Conservation (phyloP, 2,329 filamentous ascomycete genomes). For the Colletotrichum tabaci region DNA sequence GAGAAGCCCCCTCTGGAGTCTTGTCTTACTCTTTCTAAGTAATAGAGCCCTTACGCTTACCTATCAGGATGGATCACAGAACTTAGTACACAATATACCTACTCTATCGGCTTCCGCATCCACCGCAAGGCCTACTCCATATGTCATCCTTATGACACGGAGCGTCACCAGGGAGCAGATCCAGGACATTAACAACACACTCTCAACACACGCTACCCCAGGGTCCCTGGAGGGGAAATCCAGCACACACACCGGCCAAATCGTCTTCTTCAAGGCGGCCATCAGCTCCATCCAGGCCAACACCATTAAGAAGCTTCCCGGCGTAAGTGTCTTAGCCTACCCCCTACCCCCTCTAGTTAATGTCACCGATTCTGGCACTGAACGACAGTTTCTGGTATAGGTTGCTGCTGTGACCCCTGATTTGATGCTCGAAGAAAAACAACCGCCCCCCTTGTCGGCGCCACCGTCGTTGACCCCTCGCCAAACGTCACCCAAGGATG, state of each 20-base stretch:
- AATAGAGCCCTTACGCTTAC: not conserved
- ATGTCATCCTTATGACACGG: not conserved
- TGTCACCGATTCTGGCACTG: not conserved
- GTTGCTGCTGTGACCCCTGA: conserved; percentile 10
- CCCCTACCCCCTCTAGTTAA: too few species aligned
- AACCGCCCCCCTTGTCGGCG: not conserved
- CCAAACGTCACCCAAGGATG: not conserved
- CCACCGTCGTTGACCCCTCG: not conserved
- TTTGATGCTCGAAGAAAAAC: conserved; percentile 1
- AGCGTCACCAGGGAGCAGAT: conserved; percentile 11
- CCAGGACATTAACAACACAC: conserved; percentile 8
- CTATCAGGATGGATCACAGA: not conserved
- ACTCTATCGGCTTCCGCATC: not conserved
- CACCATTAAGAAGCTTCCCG: not conserved
- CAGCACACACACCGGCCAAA: conserved; percentile 14
- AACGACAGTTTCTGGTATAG: not conserved
- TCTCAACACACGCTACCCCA: not conserved
- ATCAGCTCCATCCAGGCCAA: conserved; percentile 22
- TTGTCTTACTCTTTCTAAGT: conserved; percentile 5
- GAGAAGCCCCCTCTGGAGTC: not conserved
- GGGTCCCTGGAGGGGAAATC: not conserved
- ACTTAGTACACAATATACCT: not conserved
- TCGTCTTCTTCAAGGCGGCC: conserved; percentile 18
- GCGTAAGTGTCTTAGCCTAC: not conserved
- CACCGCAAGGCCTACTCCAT: not conserved